A percentile compares a stretch with the other conserved stretches of the same genome.
Evolutionary conservation across 202 grass and related monocot genomes (phyloP).

Genomic region (Schoenoplectus triqueter): DNA sequence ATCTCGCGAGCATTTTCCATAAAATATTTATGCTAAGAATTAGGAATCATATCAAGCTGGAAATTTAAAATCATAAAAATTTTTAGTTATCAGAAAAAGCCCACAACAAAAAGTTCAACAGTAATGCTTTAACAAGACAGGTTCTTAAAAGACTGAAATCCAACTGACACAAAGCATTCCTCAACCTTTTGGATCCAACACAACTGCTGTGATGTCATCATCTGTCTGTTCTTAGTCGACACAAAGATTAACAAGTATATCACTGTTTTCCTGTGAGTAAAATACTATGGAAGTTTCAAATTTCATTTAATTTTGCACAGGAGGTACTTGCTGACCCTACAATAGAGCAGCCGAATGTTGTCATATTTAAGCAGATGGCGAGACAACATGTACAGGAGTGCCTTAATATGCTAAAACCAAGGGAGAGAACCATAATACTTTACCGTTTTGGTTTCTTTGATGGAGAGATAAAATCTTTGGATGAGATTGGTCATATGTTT

Average conservation of each 20-base stretch:
- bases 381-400: slow-evolving; percentile 66
- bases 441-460: slow-evolving; percentile 72
- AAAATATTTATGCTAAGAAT: neutral
- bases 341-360: slow-evolving; percentile 62
- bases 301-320: slow-evolving; percentile 41
- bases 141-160: neutral
- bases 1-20: neutral
- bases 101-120: neutral
- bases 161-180: neutral
- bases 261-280: slow-evolving; percentile 1
- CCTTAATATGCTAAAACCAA: slow-evolving; percentile 67
- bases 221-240: neutral
- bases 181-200: neutral
- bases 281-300: neutral
- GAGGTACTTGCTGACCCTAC: slow-evolving; percentile 72
- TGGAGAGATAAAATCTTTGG: slow-evolving; percentile 64
- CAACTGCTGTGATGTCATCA: neutral
- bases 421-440: slow-evolving; percentile 82
- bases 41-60: slow-evolving; percentile 1
- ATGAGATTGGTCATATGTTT: slow-evolving; percentile 75
- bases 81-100: neutral
- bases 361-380: slow-evolving; percentile 62
- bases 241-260: slow-evolving; percentile 5
- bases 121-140: neutral
- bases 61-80: neutral